Evolutionary conservation across 192 early-diverging fungal genomes (phyloP).

Genomic region (Backusella macrospora): DNA sequence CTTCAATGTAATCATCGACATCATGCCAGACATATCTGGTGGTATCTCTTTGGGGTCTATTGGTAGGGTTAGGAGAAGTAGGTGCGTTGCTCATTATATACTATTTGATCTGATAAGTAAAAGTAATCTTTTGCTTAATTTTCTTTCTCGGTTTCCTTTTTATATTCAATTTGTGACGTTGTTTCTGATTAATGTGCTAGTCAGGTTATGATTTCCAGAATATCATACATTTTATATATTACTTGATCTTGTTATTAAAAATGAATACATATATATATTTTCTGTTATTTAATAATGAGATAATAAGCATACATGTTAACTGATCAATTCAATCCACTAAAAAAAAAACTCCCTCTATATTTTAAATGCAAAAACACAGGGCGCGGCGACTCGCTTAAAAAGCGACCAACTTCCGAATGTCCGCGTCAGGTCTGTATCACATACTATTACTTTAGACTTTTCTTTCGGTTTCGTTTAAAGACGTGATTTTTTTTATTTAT

Average conservation of each 20-base stretch:
- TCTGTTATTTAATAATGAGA: too few relatives aligned
- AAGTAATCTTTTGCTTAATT: not conserved
- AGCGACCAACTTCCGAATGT: not conserved
- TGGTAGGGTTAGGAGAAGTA: too few relatives aligned
- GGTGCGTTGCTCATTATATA: not conserved
- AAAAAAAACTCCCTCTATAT: not conserved
- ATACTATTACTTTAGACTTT: not conserved
- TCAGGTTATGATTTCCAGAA: not conserved
- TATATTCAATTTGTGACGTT: not conserved
- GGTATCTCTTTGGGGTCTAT: not conserved
- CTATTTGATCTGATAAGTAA: not conserved
- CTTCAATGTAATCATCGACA: not conserved
- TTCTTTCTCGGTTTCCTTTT: not conserved
- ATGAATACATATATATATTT: not conserved
- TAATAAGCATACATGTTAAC: too few relatives aligned
- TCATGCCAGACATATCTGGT: not conserved
- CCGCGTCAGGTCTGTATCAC: constrained; percentile 7
- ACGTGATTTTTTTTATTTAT: too few relatives aligned
- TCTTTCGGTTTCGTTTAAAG: not conserved
- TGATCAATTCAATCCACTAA: too few relatives aligned
- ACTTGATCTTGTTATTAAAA: not conserved
- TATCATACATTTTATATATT: too few relatives aligned
- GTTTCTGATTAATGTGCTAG: not conserved
- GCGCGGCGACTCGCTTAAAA: not conserved
- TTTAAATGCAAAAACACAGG: too few relatives aligned